A percentile compares a stretch with the other conserved stretches of the same genome.
These are phyloP conservation scores for Blastobotrys buckinghamii DNA, from an alignment of 1,139 yeast species.

Conservation along the genomic window DNA sequence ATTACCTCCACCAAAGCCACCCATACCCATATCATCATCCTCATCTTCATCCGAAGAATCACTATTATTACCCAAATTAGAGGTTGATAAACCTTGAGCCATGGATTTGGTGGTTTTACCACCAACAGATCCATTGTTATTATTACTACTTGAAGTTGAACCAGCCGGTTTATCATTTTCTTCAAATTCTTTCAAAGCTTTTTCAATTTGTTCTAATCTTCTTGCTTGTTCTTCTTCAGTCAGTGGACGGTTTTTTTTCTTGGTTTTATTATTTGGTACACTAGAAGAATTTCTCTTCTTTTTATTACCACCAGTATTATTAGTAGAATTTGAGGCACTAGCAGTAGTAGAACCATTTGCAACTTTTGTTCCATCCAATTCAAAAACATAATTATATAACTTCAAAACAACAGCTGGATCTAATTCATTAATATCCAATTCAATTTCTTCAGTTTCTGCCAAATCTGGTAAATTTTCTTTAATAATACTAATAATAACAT, in stretches of 20 bases:
- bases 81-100: neutral
- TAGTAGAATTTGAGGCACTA: too few relatives aligned
- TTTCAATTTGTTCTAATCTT: conserved; percentile 78
- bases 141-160: neutral
- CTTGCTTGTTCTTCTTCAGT: conserved; percentile 67
- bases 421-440: conserved; percentile 89
- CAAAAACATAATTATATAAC: conserved; percentile 72
- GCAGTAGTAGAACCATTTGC: conserved; percentile 21
- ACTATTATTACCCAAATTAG: neutral
- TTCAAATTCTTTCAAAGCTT: conserved; percentile 75
- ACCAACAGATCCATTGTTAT: neutral
- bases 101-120: neutral
- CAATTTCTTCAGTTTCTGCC: conserved; percentile 76
- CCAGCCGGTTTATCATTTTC: neutral
- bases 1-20: conserved; percentile 11
- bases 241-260: conserved; percentile 49
- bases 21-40: conserved; percentile 10
- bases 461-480: conserved; percentile 83
- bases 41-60: conserved; percentile 5
- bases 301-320: neutral
- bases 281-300: conserved; percentile 15
- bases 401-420: conserved; percentile 80
- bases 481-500: conserved; percentile 77
- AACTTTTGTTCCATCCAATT: conserved; percentile 40
- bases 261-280: conserved; percentile 27